A percentile compares a stretch with the other conserved stretches of the same genome.
Conservation (phyloP, 129 eudicot genomes). For the Flaveria sonorensis region DNA sequence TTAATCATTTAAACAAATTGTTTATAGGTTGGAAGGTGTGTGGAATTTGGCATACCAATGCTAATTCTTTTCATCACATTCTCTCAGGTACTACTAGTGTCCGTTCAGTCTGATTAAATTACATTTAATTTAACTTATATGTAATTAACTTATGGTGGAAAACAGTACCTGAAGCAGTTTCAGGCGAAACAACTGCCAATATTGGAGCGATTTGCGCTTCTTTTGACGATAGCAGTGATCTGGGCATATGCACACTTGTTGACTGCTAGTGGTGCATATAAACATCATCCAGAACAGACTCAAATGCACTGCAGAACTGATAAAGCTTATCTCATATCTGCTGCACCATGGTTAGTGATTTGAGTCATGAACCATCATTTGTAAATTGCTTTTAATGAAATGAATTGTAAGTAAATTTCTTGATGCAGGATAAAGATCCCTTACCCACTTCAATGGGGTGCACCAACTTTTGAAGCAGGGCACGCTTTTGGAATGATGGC, state of each 20-base stretch:
- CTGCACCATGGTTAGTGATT: constrained; percentile 90
- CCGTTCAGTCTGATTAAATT: background rate
- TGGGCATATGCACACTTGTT: constrained; percentile 98
- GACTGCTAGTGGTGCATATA: constrained; percentile 98
- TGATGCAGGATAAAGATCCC: constrained; percentile 87
- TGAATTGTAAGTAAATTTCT: background rate
- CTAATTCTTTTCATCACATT: constrained; percentile 75
- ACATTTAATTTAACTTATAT: background rate
- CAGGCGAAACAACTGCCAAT: constrained; percentile 77
- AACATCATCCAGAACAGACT: constrained; percentile 78
- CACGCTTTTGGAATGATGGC: constrained; percentile 99
- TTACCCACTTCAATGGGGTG: constrained; percentile 99
- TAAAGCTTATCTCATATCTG: constrained; percentile 84
- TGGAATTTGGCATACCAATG: constrained; percentile 96
- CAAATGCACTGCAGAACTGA: constrained; percentile 89
- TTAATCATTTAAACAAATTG: constrained; percentile 12
- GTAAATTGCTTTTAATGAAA: background rate
- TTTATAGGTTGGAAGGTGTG: constrained; percentile 87
- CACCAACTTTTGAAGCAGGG: constrained; percentile 93
- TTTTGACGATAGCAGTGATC: constrained; percentile 67
- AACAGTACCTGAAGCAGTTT: constrained; percentile 88
- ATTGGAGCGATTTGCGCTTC: constrained; percentile 88
- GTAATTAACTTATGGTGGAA: constrained; percentile 19
- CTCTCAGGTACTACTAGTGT: constrained; percentile 65
- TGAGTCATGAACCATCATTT: background rate